Conservation (phyloP, 768 basidiomycete species). For the Lactifluus rugatus region DNA sequence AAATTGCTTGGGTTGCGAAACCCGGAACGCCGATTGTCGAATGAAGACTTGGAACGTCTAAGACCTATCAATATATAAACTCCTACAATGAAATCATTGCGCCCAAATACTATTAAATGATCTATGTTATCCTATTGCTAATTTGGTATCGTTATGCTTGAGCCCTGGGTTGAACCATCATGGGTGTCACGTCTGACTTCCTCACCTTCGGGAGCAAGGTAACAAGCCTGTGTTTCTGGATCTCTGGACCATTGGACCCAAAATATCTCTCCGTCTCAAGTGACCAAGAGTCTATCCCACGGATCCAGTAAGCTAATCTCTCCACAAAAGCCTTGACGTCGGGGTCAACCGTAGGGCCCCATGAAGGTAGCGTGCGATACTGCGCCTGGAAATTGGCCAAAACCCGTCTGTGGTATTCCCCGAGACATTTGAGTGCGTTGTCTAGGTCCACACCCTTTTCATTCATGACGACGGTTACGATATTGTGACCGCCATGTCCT, state of each 20-base stretch:
- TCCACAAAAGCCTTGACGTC: conserved; percentile 50
- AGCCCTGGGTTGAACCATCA: neutral
- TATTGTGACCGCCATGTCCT: conserved; percentile 54
- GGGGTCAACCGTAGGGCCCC: conserved; percentile 49
- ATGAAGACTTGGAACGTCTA: too few species aligned
- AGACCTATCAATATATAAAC: neutral
- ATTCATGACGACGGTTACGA: conserved; percentile 59
- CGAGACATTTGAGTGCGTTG: conserved; percentile 54
- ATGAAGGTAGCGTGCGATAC: conserved; percentile 43
- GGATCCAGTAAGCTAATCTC: conserved; percentile 62
- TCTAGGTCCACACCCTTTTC: conserved; percentile 49
- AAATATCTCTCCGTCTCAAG: conserved; percentile 63
- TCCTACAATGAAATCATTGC: neutral
- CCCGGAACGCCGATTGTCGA: too few species aligned
- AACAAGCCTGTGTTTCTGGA: conserved; percentile 48
- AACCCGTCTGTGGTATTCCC: conserved; percentile 44
- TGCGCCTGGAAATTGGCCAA: conserved; percentile 37
- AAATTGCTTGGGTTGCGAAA: too few species aligned
- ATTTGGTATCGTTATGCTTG: neutral
- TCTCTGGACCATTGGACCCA: conserved; percentile 41
- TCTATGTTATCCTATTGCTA: neutral
- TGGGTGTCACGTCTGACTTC: neutral
- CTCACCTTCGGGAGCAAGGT: conserved; percentile 41
- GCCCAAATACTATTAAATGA: neutral
- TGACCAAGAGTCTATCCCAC: conserved; percentile 65